These are phyloP conservation scores for Epipyxis sp. DNA, from an alignment of 108 stramenopile genomes.

Conservation along the genomic window DNA sequence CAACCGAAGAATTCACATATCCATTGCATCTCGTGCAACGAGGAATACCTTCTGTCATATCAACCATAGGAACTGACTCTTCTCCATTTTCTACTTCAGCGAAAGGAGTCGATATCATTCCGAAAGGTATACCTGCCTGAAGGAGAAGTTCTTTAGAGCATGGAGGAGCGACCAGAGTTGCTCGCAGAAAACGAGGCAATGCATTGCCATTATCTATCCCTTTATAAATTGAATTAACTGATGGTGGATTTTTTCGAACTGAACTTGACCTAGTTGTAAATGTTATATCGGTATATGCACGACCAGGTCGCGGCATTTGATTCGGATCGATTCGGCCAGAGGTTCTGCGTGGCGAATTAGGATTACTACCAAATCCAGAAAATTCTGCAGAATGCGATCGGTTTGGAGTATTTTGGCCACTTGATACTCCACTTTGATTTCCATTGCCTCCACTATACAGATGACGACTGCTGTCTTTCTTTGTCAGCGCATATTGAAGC, in stretches of 20 bases:
- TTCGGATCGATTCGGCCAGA: neutral
- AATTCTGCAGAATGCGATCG: no score
- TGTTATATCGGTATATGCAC: neutral
- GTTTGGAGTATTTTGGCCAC: no score
- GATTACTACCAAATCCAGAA: no score
- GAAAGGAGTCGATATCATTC: neutral
- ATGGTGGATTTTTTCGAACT: neutral
- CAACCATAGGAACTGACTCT: neutral
- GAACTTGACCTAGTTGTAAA: neutral
- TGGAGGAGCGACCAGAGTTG: neutral
- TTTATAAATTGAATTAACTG: neutral
- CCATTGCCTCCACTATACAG: no score
- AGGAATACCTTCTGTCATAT: neutral
- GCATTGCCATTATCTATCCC: slow-evolving; percentile 17
- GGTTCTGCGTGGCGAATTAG: no score
- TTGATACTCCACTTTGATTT: no score
- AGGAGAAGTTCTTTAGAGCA: no score
- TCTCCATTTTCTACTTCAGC: neutral
- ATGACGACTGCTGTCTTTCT: no score
- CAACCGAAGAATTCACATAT: neutral
- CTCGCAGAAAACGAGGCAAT: neutral
- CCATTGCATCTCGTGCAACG: neutral
- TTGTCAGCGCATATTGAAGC: no score
- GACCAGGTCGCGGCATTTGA: slow-evolving; percentile 11
- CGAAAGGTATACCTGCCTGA: neutral